Percentiles rank a stretch among this genome's conserved stretches.
These are phyloP conservation scores for Verruconis gallopava DNA, from an alignment of 2,329 filamentous ascomycete genomes.

Conservation along the genomic window DNA sequence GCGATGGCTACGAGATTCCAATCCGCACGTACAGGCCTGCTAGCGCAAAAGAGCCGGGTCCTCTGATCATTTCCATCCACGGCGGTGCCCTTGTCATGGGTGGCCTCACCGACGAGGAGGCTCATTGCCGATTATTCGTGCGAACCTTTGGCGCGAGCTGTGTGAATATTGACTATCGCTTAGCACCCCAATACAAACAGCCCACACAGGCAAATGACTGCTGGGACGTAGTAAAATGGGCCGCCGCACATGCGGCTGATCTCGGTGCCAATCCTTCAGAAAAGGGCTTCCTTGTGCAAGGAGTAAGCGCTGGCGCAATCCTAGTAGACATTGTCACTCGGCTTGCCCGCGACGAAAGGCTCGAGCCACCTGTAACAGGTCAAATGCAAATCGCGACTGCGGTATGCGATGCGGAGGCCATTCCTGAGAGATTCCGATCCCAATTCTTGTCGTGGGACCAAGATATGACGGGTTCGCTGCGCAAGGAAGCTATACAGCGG, in stretches of 20 bases:
- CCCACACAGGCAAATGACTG: conserved; percentile 36
- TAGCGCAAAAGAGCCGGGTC: conserved; percentile 9
- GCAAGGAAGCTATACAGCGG: neutral
- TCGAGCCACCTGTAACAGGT: conserved; percentile 1
- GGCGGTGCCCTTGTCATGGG: conserved; percentile 34
- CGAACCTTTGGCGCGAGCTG: conserved; percentile 27
- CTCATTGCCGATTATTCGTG: conserved; percentile 28
- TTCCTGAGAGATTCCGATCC: neutral
- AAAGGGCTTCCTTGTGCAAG: conserved; percentile 38
- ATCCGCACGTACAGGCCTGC: conserved; percentile 8
- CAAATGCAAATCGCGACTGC: neutral
- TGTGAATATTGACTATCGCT: conserved; percentile 38
- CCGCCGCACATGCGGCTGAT: neutral
- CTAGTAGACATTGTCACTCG: conserved; percentile 27
- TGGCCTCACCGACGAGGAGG: conserved; percentile 29
- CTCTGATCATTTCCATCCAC: conserved; percentile 25
- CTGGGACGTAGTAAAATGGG: conserved; percentile 34
- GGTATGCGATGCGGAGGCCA: neutral
- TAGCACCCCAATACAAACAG: conserved; percentile 39
- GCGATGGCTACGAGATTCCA: conserved; percentile 10
- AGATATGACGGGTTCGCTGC: neutral
- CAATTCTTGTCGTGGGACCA: neutral
- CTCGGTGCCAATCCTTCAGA: conserved; percentile 29
- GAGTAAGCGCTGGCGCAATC: conserved; percentile 41
- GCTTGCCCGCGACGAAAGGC: conserved; percentile 3